These are phyloP conservation scores for Raphanus hybrid DNA, from an alignment of 441 rosid genomes.

Conservation along the genomic window DNA sequence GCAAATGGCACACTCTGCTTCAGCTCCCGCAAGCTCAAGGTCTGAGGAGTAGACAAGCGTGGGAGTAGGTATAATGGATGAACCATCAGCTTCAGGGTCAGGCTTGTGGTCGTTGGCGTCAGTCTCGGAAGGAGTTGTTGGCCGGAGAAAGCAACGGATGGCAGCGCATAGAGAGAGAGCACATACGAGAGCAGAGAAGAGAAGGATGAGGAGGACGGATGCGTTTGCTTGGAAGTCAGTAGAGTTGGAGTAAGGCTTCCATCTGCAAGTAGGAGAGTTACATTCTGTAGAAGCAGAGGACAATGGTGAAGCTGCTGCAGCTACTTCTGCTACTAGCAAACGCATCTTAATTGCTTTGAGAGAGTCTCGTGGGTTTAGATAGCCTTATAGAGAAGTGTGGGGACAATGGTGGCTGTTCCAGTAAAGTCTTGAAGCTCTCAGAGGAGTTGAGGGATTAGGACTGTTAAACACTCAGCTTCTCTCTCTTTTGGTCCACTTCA, in stretches of 20 bases:
- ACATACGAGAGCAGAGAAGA: conserved; percentile 65
- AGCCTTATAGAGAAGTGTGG: conserved; percentile 31
- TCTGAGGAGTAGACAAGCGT: conserved; percentile 51
- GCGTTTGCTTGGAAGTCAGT: conserved; percentile 61
- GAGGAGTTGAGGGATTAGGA: conserved; percentile 31
- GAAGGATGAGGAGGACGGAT: conserved; percentile 54
- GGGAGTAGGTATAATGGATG: conserved; percentile 23
- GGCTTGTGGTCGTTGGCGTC: conserved; percentile 46
- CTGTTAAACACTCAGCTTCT: conserved; percentile 29
- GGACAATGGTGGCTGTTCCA: conserved; percentile 34
- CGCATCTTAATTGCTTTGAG: conserved; percentile 31
- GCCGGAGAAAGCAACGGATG: conserved; percentile 64
- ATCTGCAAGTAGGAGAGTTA: conserved; percentile 51
- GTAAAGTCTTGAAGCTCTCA: conserved; percentile 41
- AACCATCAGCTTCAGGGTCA: conserved; percentile 26
- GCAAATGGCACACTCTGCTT: conserved; percentile 80
- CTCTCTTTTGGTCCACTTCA: conserved; percentile 47
- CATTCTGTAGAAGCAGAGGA: conserved; percentile 49
- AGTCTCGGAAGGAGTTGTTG: conserved; percentile 24
- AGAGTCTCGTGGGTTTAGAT: background rate
- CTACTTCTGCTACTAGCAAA: conserved; percentile 24
- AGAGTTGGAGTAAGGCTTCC: conserved; percentile 47
- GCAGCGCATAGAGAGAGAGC: conserved; percentile 62
- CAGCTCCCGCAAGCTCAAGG: conserved; percentile 57
- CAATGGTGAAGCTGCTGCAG: conserved; percentile 37